phyloP scores from a whole-genome alignment of 441 rosid species.

The Hura crepitans region DNA sequence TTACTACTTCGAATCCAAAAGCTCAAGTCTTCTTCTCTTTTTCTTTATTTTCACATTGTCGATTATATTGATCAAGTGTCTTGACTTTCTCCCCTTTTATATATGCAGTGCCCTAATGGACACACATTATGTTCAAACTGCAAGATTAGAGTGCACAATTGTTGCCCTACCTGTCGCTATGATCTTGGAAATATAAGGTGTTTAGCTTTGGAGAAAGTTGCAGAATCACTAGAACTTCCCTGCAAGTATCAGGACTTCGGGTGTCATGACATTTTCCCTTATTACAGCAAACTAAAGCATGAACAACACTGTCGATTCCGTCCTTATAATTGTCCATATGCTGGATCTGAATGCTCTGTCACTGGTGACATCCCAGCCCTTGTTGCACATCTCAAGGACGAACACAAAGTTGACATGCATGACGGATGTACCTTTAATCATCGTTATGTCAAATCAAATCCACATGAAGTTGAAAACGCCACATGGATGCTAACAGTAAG shows the following conservation, averaged over 20 bases:
- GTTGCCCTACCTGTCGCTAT: slow-evolving; percentile 69
- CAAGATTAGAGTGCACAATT: slow-evolving; percentile 62
- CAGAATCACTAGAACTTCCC: slow-evolving; percentile 66
- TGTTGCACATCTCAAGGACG: slow-evolving; percentile 61
- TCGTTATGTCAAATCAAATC: slow-evolving; percentile 69
- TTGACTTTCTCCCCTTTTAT: slow-evolving; percentile 1
- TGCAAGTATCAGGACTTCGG: slow-evolving; percentile 64
- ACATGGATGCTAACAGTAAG: slow-evolving; percentile 78
- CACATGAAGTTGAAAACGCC: slow-evolving; percentile 71
- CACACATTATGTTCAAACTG: slow-evolving; percentile 67
- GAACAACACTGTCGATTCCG: slow-evolving; percentile 54
- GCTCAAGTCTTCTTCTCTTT: background rate
- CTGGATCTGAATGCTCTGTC: slow-evolving; percentile 65
- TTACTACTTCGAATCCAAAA: background rate
- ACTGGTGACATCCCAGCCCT: slow-evolving; percentile 60
- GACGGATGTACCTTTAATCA: slow-evolving; percentile 68
- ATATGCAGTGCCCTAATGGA: slow-evolving; percentile 59
- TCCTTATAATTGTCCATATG: slow-evolving; percentile 67
- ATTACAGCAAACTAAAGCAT: slow-evolving; percentile 69
- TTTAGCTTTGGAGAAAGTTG: slow-evolving; percentile 72
- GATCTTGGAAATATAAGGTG: slow-evolving; percentile 77
- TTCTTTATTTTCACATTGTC: background rate
- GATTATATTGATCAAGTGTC: slow-evolving; percentile 1
- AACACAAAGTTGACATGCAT: slow-evolving; percentile 77
- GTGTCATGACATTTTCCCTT: slow-evolving; percentile 57